These are phyloP conservation scores for Boletus reticulatus DNA, from an alignment of 768 basidiomycete genomes.

Conservation along the genomic window DNA sequence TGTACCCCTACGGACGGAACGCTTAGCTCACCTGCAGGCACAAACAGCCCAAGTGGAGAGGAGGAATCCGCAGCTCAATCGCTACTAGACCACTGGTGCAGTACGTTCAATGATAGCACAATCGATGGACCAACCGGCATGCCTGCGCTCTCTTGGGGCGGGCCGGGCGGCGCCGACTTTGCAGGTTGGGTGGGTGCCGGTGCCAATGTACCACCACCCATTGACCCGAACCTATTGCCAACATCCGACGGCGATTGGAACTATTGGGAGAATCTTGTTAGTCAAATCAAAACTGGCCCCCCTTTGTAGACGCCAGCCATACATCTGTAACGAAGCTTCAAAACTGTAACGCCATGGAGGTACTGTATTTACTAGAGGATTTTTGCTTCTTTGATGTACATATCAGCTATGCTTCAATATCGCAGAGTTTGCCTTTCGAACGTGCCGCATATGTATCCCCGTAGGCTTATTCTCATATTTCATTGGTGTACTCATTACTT, in stretches of 20 bases:
- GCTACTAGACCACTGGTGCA: constrained; percentile 82
- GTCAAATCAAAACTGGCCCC: constrained; percentile 41
- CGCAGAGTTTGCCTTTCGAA: not conserved
- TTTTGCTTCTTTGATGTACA: constrained; percentile 6
- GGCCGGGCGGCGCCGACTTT: constrained; percentile 54
- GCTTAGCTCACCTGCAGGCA: constrained; percentile 56
- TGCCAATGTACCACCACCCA: constrained; percentile 36
- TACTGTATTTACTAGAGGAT: constrained; percentile 10
- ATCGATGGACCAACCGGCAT: constrained; percentile 49
- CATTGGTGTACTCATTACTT: too few species aligned
- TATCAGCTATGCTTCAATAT: constrained; percentile 2
- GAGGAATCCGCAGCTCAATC: constrained; percentile 76
- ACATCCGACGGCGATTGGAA: constrained; percentile 69
- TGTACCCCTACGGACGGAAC: constrained; percentile 40
- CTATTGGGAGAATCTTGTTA: constrained; percentile 83
- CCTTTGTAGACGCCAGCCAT: constrained; percentile 22
- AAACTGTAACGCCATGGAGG: not conserved
- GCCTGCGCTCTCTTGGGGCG: constrained; percentile 57
- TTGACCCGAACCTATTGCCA: constrained; percentile 45
- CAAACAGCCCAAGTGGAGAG: constrained; percentile 69
- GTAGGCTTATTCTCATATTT: too few species aligned
- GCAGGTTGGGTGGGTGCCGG: constrained; percentile 53
- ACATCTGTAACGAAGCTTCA: constrained; percentile 9
- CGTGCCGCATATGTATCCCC: too few species aligned
- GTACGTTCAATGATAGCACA: constrained; percentile 68